phyloP scores from a whole-genome alignment of 192 early-diverging fungal species.

The Kickxella alabastrina region DNA sequence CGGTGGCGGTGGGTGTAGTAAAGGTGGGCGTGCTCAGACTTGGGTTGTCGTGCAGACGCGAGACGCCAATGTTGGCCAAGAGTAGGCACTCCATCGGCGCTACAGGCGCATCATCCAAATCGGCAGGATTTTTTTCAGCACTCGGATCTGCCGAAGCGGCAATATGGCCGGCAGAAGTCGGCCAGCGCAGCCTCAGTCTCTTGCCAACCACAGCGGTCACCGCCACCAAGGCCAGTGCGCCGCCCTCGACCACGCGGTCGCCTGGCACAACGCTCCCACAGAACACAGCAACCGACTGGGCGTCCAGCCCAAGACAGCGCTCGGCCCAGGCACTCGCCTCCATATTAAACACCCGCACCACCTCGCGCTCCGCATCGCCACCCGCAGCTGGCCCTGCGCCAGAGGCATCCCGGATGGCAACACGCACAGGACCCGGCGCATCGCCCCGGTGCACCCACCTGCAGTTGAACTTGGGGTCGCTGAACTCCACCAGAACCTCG shows the following conservation, averaged over 20 bases:
- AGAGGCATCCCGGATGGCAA: no score
- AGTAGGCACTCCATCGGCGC: conserved; percentile 21
- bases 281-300: conserved; percentile 11
- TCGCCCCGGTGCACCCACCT: no score
- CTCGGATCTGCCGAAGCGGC: no score
- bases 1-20: no score
- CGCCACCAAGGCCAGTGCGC: conserved; percentile 1
- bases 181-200: conserved; percentile 10
- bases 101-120: not conserved
- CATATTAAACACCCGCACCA: no score
- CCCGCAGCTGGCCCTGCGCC: no score
- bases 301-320: no score
- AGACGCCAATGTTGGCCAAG: conserved; percentile 18
- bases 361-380: no score
- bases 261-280: conserved; percentile 10
- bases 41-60: conserved; percentile 13
- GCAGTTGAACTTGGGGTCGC: conserved; percentile 11
- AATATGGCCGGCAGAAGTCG: conserved; percentile 10
- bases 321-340: no score
- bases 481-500: conserved; percentile 23
- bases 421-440: no score
- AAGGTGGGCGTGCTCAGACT: no score
- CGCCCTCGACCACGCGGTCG: not conserved
- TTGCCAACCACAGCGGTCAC: not conserved
- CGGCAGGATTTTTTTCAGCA: not conserved